Evolutionary conservation across 352 stramenopile species (phyloP), one percentile per base, ranked within the genome.

Genomic region (Albugo candida): DNA sequence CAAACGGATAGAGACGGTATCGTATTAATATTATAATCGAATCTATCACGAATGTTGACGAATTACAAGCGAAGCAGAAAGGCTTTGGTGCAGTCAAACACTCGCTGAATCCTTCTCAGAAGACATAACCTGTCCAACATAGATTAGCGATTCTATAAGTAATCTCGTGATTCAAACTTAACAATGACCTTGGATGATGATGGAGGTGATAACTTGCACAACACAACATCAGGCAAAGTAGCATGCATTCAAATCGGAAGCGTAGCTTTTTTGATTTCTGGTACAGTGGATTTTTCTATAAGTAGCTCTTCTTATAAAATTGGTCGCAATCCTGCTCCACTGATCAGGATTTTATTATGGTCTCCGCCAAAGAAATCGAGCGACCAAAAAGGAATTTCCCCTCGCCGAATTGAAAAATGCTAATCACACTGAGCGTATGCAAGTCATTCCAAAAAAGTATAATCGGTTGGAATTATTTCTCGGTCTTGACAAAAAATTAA

Each of bases 271-370:
- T 31, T 31, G 24, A 31, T 31, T 3, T 43, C 38, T 3, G 38
- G 38, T 19, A 19, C 20, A 43, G 8, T 43, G 8, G 8, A 8
- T 39, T 44, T 36, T 19, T 19, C 20, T 51, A 16, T 12, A 11
- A 18, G 24, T 47, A 11, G 35, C 47, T 13, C 36, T 37, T 36
- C 16, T 21, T 19, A 54, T 10, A n/a, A 5, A 41, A n/a, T n/a
- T 11, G 2, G 8, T 37, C 19, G 35, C 48, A 47, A 35, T 18
- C 24, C 36, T 55, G 41, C 16, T 51, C 0, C 13, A 4, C 42
- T 1, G 39, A n/a, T 35, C 47, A 81, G 68, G 68, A 20, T 81
- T 81, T 45, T 81, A 81, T 53, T 73, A 72, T 47, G 68, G 68
- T 27, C 59, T 77, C 56, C 24, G 24, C 24, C 24, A 31, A 31